Evolutionary conservation across 2,329 filamentous ascomycete species (phyloP).

Genomic region (Pseudogymnoascus destructans): DNA sequence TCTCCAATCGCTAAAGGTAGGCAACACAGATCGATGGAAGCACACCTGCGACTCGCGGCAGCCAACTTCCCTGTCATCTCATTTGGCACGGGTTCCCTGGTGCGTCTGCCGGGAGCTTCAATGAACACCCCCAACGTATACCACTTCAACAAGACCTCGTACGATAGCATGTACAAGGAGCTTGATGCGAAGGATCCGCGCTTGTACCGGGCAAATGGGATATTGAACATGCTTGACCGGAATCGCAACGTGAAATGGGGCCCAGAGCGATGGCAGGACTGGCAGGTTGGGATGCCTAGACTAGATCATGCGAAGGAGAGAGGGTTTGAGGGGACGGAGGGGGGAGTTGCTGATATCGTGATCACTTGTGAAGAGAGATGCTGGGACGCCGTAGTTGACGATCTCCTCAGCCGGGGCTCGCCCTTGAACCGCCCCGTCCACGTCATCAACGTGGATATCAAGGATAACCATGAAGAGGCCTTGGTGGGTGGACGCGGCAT

Average conservation of each 20-base stretch:
- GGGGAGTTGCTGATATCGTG: constrained; percentile 81
- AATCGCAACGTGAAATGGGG: constrained; percentile 90
- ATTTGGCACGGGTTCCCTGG: constrained; percentile 89
- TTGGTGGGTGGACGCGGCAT: constrained; percentile 83
- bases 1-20: constrained; percentile 13
- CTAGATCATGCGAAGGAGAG: constrained; percentile 63
- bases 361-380: constrained; percentile 97
- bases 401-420: constrained; percentile 72
- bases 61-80: constrained; percentile 92
- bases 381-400: constrained; percentile 95
- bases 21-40: constrained; percentile 74
- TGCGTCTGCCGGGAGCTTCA: constrained; percentile 80
- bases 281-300: constrained; percentile 75
- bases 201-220: constrained; percentile 81
- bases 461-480: constrained; percentile 95
- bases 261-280: constrained; percentile 96
- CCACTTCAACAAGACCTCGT: constrained; percentile 93
- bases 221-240: constrained; percentile 89
- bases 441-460: constrained; percentile 97
- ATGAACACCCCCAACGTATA: constrained; percentile 95
- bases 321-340: constrained; percentile 70
- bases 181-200: constrained; percentile 73
- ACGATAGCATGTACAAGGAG: constrained; percentile 88
- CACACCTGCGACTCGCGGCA: constrained; percentile 81
- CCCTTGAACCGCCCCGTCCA: constrained; percentile 88